Evolutionary conservation across 2,329 filamentous ascomycete species (phyloP).

Genomic region (Claviceps sp.): DNA sequence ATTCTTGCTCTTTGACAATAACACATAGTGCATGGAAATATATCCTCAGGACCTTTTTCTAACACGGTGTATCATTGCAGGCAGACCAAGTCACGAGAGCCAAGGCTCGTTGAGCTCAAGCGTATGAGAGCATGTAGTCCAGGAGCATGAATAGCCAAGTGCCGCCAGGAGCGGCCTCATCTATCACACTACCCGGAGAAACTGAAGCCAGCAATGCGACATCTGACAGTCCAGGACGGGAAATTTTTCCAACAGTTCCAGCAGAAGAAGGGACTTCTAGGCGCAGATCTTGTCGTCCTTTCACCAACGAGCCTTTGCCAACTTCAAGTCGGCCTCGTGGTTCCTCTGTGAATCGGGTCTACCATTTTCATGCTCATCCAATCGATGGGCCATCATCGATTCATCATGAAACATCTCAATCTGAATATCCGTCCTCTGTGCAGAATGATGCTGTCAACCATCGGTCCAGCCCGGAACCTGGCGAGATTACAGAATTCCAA

Average conservation of each 20-base stretch:
- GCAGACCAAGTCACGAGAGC: background rate
- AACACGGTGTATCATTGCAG: background rate
- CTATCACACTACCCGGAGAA: background rate
- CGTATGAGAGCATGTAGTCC: slow-evolving; percentile 4
- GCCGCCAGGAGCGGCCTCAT: background rate
- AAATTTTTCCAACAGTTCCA: background rate
- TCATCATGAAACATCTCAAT: background rate
- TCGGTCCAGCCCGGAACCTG: too few relatives aligned
- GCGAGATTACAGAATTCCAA: background rate
- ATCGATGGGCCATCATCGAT: background rate
- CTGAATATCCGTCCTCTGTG: background rate
- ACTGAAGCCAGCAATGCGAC: background rate
- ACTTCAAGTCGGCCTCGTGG: background rate
- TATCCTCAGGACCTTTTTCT: background rate
- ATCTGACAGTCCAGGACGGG: background rate
- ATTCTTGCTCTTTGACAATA: slow-evolving; percentile 4
- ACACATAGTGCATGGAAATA: background rate
- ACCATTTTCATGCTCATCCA: background rate
- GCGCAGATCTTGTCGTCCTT: background rate
- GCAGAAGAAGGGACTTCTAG: slow-evolving; percentile 6
- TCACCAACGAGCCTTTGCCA: background rate
- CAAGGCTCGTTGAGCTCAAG: background rate
- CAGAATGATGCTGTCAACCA: too few relatives aligned
- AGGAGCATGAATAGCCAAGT: slow-evolving; percentile 4
- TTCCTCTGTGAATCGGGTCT: background rate